Percentiles rank a stretch among this genome's conserved stretches.
phyloP scores from a whole-genome alignment of 148 eudicot species.

The Rhododendron vialii region DNA sequence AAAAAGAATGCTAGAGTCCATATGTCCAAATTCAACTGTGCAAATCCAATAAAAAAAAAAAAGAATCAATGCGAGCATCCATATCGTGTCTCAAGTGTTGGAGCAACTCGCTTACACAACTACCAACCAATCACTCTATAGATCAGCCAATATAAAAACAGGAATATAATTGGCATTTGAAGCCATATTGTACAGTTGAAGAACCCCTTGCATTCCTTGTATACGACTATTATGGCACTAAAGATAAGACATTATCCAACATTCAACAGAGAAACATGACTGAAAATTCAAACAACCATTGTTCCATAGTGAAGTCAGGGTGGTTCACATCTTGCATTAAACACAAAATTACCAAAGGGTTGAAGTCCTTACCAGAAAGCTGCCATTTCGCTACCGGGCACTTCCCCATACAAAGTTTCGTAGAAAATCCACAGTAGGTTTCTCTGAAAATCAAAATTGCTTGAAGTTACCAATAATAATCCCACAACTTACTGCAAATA shows the following conservation, averaged over 20 bases:
- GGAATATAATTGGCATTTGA: not conserved
- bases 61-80: not conserved
- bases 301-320: not conserved
- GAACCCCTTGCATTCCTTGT: not conserved
- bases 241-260: not conserved
- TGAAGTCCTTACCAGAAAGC: constrained; percentile 61
- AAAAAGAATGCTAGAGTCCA: not conserved
- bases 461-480: not conserved
- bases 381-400: constrained; percentile 71
- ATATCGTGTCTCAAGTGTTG: not conserved
- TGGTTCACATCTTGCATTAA: not conserved
- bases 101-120: not conserved
- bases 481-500: not conserved
- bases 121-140: not conserved
- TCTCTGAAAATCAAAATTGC: constrained; percentile 49
- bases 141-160: not conserved
- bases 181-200: not conserved
- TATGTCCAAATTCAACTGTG: not conserved
- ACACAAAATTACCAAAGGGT: not conserved
- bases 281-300: not conserved
- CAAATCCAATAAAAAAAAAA: not conserved
- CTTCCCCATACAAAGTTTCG: constrained; percentile 59
- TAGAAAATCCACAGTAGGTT: constrained; percentile 91
- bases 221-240: not conserved
- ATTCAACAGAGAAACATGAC: not conserved